phyloP scores from a whole-genome alignment of 371 early-diverging fungal genomes.

The Lichtheimia ornata region DNA sequence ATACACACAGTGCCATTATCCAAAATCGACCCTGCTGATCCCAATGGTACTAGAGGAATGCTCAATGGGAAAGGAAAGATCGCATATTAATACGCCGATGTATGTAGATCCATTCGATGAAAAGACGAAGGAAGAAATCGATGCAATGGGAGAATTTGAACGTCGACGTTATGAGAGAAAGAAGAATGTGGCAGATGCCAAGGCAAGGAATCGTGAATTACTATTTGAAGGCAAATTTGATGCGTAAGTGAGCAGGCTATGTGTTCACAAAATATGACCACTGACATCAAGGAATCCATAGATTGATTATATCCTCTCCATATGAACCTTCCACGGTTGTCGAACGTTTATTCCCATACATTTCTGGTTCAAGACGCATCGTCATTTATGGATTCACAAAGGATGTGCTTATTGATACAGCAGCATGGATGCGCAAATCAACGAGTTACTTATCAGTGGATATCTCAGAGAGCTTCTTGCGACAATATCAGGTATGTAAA shows the following conservation, averaged over 20 bases:
- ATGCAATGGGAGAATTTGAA: conserved; percentile 28
- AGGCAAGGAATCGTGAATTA: conserved; percentile 31
- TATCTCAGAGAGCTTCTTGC: conserved; percentile 85
- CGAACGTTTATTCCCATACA: conserved; percentile 61
- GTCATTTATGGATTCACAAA: conserved; percentile 83
- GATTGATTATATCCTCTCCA: conserved; percentile 81
- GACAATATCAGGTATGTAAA: conserved; percentile 73
- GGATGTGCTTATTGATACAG: conserved; percentile 78
- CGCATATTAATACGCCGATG: no score
- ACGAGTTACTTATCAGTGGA: conserved; percentile 76
- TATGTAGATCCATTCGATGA: conserved; percentile 34
- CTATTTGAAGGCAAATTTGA: conserved; percentile 62
- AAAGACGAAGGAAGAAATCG: conserved; percentile 34
- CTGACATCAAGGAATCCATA: conserved; percentile 19
- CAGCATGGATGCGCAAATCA: conserved; percentile 70
- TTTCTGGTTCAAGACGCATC: conserved; percentile 83
- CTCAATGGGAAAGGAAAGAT: no score
- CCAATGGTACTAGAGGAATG: conserved; percentile 47
- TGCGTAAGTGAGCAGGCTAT: conserved; percentile 39
- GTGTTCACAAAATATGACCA: not conserved
- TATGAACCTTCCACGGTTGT: conserved; percentile 74
- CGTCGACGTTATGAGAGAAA: conserved; percentile 34
- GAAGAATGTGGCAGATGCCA: conserved; percentile 29
- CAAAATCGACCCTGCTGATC: conserved; percentile 48
- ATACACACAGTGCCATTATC: conserved; percentile 75